A percentile compares a stretch with the other conserved stretches of the same genome.
Conservation (phyloP, 768 basidiomycete species). For the Agrocybe pediades region DNA sequence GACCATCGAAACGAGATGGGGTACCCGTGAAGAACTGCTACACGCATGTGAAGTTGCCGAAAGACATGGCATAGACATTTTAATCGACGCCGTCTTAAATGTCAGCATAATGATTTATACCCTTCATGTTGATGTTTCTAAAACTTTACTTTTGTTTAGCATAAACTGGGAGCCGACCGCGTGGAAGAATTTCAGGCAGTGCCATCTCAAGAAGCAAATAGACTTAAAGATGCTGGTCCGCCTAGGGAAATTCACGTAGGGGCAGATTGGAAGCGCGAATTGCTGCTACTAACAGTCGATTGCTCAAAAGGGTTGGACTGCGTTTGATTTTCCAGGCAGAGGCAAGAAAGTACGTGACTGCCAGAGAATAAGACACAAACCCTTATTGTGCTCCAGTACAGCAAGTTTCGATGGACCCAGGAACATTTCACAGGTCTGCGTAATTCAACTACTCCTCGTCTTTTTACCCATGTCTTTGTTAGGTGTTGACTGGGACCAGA, state of each 20-base stretch:
- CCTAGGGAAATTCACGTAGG: slow-evolving; percentile 67
- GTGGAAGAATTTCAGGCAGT: slow-evolving; percentile 69
- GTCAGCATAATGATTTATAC: slow-evolving; percentile 39
- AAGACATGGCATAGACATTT: slow-evolving; percentile 67
- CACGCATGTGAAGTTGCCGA: slow-evolving; percentile 69
- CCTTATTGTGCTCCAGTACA: slow-evolving; percentile 51
- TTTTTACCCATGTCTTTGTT: background rate
- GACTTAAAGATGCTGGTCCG: slow-evolving; percentile 60
- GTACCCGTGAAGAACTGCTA: slow-evolving; percentile 78
- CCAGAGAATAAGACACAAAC: background rate
- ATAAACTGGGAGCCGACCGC: slow-evolving; percentile 85
- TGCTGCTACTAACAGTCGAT: slow-evolving; percentile 2
- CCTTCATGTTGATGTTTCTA: background rate
- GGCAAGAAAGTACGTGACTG: slow-evolving; percentile 55
- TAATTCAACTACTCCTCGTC: background rate
- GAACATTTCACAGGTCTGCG: slow-evolving; percentile 75
- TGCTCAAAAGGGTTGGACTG: slow-evolving; percentile 73
- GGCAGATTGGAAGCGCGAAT: background rate
- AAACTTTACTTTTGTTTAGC: slow-evolving; percentile 41
- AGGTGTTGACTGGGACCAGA: slow-evolving; percentile 88
- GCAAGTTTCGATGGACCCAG: slow-evolving; percentile 68
- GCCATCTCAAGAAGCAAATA: slow-evolving; percentile 69
- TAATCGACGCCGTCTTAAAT: slow-evolving; percentile 90
- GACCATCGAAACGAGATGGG: slow-evolving; percentile 77
- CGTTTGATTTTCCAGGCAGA: slow-evolving; percentile 81